A percentile compares a stretch with the other conserved stretches of the same genome.
phyloP scores from a whole-genome alignment of 805 yeast genomes.

The Yamadazyma scolyti region DNA sequence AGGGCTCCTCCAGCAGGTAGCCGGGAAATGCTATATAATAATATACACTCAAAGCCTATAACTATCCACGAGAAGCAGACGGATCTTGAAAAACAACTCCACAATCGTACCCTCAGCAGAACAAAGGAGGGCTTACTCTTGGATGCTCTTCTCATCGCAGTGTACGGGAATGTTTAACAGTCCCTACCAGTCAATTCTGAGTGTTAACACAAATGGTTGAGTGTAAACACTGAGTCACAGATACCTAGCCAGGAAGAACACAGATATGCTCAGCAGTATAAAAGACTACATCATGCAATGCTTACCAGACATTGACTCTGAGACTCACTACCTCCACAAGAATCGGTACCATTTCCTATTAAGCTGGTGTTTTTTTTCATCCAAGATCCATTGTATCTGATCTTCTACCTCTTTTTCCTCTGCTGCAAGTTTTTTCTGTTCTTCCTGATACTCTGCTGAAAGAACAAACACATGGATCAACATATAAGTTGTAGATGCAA shows the following conservation, averaged over 20 bases:
- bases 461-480: conserved; percentile 31
- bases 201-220: too few relatives aligned
- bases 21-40: too few relatives aligned
- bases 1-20: too few relatives aligned
- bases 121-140: too few relatives aligned
- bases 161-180: too few relatives aligned
- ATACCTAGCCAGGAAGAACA: conserved; percentile 1
- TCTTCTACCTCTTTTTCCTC: conserved; percentile 18
- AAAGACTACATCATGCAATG: not conserved
- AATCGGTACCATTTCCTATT: conserved; percentile 14
- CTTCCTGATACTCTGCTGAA: conserved; percentile 25
- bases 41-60: too few relatives aligned
- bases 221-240: not conserved
- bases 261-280: not conserved
- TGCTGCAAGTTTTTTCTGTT: conserved; percentile 13
- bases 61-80: too few relatives aligned
- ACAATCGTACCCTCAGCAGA: too few relatives aligned
- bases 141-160: too few relatives aligned
- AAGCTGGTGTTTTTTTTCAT: conserved; percentile 19
- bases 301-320: not conserved
- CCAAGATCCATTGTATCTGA: conserved; percentile 25
- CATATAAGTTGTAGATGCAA: conserved; percentile 38
- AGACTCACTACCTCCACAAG: conserved; percentile 15
- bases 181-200: too few relatives aligned
- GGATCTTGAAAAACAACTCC: too few relatives aligned